These are phyloP conservation scores for Penicillium corylophilum DNA, from an alignment of 2,329 filamentous ascomycete genomes.

Conservation along the genomic window DNA sequence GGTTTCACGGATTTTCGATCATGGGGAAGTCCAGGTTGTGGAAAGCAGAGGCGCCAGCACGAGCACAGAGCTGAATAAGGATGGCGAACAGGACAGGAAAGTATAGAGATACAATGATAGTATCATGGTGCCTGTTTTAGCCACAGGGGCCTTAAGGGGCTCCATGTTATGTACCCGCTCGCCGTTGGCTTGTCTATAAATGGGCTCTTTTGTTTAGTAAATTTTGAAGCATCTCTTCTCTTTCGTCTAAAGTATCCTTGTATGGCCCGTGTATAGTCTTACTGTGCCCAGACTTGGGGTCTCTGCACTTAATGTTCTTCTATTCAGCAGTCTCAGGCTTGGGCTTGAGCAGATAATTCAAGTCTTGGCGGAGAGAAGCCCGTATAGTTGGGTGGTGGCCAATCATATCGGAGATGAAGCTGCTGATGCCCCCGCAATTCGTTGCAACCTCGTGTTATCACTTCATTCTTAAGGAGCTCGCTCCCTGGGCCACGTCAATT, in stretches of 20 bases:
- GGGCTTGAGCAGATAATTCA: too few species aligned
- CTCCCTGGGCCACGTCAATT: background rate
- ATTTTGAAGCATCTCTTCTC: background rate
- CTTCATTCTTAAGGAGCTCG: too few species aligned
- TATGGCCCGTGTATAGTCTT: too few species aligned
- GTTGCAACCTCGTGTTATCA: background rate
- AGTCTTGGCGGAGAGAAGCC: too few species aligned
- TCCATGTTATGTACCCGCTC: background rate
- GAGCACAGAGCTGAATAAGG: background rate
- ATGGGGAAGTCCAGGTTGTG: background rate
- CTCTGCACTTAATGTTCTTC: too few species aligned
- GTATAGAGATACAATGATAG: background rate
- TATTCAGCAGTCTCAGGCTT: too few species aligned
- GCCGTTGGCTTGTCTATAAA: background rate
- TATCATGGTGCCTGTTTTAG: too few species aligned
- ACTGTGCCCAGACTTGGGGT: too few species aligned
- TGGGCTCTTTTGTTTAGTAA: background rate
- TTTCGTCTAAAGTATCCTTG: background rate
- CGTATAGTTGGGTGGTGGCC: background rate
- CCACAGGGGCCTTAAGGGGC: too few species aligned
- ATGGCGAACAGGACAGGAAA: background rate
- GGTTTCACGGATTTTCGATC: conserved; percentile 22
- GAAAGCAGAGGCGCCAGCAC: background rate
- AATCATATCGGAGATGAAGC: background rate
- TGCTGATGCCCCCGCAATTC: background rate